Base-by-base conservation (phyloP, 495 filamentous ascomycete species). In the Tuber calosporum region DNA sequence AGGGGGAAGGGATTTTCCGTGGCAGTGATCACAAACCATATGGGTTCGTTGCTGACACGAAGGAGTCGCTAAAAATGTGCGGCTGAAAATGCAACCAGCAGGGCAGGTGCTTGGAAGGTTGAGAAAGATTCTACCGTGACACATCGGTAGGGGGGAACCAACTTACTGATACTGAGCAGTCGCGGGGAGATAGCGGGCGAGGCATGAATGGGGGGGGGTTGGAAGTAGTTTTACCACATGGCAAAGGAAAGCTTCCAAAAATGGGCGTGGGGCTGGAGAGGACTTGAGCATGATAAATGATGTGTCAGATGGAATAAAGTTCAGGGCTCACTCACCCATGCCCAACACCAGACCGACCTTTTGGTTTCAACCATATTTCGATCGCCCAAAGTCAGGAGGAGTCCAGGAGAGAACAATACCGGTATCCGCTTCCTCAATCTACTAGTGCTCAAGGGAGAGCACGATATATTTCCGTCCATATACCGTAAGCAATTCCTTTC, bases 161-260 rank as follows among this genome's bases (percentile, higher is more conserved):
- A 22, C 41, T 68, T 78, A 77, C 70, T 66, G 74, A 78, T 77
- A 78, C 39, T 43, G 76, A 68, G 74, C 53, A 77, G 76, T 77
- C 76, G 77, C 74, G 71, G 76, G 74, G 76, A 78, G 76, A 78
- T 78, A 77, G 26, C 67, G 11, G 53, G 26, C 58, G 19, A 53
- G 40, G 38, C 40, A 42, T 39, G 43, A 67, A 62, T 34, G 26
- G 53, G 53, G 48, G 48, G 48, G 26, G 26, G 53, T 62, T 34
- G 26, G 26, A 34, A 19, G 26, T 34, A 7, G 13, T 36, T 37
- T 43, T 70, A 75, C 40, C 72, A 71, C 72, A 69, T 62, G 73
- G 26, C 53, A 70, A 70, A 37, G 48, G 75, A 48, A 69, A 72
- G 69, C 69, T 62, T 77, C 38, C 48, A 73, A 43, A 38, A 72